Base-by-base conservation (phyloP, 441 rosid genomes). In the Croton laevigatus region DNA sequence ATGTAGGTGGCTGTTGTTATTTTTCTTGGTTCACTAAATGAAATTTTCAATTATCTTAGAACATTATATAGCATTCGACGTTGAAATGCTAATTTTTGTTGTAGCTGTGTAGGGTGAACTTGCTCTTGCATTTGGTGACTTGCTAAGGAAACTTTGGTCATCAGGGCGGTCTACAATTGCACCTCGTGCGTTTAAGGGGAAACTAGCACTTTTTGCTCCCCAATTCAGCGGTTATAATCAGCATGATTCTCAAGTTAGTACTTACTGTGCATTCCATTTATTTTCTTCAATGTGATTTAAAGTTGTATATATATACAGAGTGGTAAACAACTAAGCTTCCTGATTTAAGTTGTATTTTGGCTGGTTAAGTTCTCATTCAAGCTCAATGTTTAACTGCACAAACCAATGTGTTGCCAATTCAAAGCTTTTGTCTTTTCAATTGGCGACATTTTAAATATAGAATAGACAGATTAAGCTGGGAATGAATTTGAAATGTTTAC, bases 191-290 rank as follows among this genome's bases (percentile, higher is more conserved):
- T 86, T 90, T 73, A 90, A 90, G 79, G 84, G 82, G 68, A 90
- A 85, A 78, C 85, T 90, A 40, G 81, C 88, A 10, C 78, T 80
- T 19, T 87, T 85, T 81, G 93, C 96, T 76, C 87, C 93, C 61
- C 96, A 88, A 55, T 90, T 90, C 51, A 84, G 86, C 78, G 96
- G 96, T 48, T 90, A 81, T 72, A 88, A 90, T 75, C 96, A 90
- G 68, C 96, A 90, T 73, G 96, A 90, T 81, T 87, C 96, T 65
- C 96, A 90, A 77, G 96, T 90, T 68, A 77, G 86, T 81, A 46
- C 36, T 55, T 38, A 27, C 32, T 17, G 4, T 46, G 11, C 3
- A n/a, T 20, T 46, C 12, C 6, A 14, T 64, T 13, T 23, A 27
- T 45, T 22, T 53, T 5, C 27, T 53, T 53, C 11, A n/a, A 10